Evolutionary conservation across 2,329 filamentous ascomycete genomes (phyloP).

Genomic region (Aspergillus tanneri): DNA sequence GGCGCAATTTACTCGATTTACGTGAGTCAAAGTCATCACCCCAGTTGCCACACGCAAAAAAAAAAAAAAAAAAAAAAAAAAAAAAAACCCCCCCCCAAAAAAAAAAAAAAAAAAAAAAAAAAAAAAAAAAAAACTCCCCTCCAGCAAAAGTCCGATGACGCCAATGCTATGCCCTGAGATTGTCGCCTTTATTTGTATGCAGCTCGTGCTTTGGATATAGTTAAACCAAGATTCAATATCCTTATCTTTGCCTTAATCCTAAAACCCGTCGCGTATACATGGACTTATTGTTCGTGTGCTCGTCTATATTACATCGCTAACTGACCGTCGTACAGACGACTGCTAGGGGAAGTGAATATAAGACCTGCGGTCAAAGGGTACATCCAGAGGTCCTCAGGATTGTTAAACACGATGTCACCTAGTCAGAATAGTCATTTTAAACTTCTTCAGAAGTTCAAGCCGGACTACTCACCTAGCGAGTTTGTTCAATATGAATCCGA

Average conservation of each 20-base stretch:
- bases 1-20: conserved; percentile 26
- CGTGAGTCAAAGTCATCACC: conserved; percentile 30
- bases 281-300: conserved; percentile 2
- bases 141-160: neutral
- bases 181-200: too few species aligned
- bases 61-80: neutral
- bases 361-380: conserved; percentile 12
- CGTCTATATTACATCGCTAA: conserved; percentile 2
- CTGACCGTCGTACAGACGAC: conserved; percentile 26
- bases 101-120: neutral
- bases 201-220: too few species aligned
- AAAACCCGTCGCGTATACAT: too few species aligned
- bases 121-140: conserved; percentile 1
- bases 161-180: neutral
- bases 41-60: neutral
- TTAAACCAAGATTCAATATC: neutral
- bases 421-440: conserved; percentile 64
- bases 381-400: conserved; percentile 12
- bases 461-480: conserved; percentile 82
- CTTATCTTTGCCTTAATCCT: conserved; percentile 1
- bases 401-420: conserved; percentile 54
- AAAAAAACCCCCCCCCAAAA: neutral
- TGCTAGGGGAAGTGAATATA: conserved; percentile 22
- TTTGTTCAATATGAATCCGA: conserved; percentile 96
- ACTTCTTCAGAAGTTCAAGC: conserved; percentile 79